Percentiles rank a stretch among this genome's conserved stretches.
Conservation (phyloP, 306 rosid genomes). For the Calophaca sinica region DNA sequence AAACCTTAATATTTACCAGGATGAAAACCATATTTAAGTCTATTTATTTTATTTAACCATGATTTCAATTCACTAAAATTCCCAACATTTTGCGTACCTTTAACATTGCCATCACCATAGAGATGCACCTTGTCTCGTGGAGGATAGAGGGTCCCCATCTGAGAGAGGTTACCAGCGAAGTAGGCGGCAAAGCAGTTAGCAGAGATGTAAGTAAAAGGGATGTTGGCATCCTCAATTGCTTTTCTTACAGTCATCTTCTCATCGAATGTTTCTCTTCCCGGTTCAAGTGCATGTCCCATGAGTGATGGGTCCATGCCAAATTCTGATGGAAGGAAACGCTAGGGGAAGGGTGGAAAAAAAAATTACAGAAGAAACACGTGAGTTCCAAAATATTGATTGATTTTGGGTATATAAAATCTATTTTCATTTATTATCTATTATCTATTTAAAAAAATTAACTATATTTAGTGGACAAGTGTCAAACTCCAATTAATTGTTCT, state of each 20-base stretch:
- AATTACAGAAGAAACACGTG: neutral
- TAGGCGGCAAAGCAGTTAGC: conserved; percentile 83
- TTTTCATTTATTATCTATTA: too few species aligned
- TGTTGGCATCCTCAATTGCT: conserved; percentile 79
- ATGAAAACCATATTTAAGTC: too few species aligned
- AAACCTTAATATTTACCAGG: too few species aligned
- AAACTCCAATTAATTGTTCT: too few species aligned
- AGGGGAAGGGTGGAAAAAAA: neutral
- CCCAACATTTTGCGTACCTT: conserved; percentile 52
- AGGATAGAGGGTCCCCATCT: conserved; percentile 71
- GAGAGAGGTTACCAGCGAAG: conserved; percentile 77
- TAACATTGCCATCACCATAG: conserved; percentile 75
- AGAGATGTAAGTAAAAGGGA: conserved; percentile 80
- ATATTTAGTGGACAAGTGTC: too few species aligned
- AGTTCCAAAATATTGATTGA: too few species aligned
- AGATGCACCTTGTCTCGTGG: conserved; percentile 66
- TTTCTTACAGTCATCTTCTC: conserved; percentile 78
- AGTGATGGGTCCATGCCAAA: conserved; percentile 83
- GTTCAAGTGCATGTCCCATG: conserved; percentile 87
- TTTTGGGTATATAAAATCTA: too few species aligned
- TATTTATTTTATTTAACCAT: too few species aligned
- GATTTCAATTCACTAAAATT: too few species aligned
- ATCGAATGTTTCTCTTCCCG: conserved; percentile 83
- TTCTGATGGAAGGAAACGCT: conserved; percentile 95
- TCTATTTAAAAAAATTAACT: too few species aligned